phyloP scores from a whole-genome alignment of 495 filamentous ascomycete species.

The Articulospora tetracladia region DNA sequence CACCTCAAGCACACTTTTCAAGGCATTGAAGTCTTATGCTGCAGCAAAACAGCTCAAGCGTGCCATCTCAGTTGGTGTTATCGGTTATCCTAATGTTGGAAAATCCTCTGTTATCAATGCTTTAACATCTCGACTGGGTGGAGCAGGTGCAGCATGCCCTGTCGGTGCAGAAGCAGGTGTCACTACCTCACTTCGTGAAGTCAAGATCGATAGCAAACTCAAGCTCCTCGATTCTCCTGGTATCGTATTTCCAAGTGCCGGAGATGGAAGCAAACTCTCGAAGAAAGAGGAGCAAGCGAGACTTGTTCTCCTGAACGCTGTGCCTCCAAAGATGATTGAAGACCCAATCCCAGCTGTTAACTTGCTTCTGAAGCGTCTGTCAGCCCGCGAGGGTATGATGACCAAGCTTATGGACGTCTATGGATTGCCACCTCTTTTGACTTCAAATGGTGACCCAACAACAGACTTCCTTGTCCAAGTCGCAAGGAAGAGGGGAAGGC shows the following conservation, averaged over 20 bases:
- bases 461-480: conserved; percentile 95
- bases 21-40: conserved; percentile 87
- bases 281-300: conserved; percentile 77
- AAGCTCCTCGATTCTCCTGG: conserved; percentile 94
- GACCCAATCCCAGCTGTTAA: conserved; percentile 85
- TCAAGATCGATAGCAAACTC: conserved; percentile 93
- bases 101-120: conserved; percentile 98
- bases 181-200: conserved; percentile 80
- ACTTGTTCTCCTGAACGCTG: conserved; percentile 82
- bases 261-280: conserved; percentile 46
- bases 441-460: conserved; percentile 64
- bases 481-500: conserved; percentile 81
- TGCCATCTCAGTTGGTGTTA: conserved; percentile 85
- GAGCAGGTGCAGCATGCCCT: conserved; percentile 66
- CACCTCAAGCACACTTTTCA: conserved; percentile 84
- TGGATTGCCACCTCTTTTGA: conserved; percentile 71
- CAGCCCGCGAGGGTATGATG: conserved; percentile 64
- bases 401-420: conserved; percentile 78
- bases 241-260: conserved; percentile 78
- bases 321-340: conserved; percentile 89
- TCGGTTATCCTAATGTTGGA: conserved; percentile 96
- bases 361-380: conserved; percentile 74
- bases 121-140: conserved; percentile 75
- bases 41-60: conserved; percentile 80
- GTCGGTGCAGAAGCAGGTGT: conserved; percentile 91